Evolutionary conservation across 495 filamentous ascomycete genomes (phyloP).

Genomic region (Astrocystis sublimbata): DNA sequence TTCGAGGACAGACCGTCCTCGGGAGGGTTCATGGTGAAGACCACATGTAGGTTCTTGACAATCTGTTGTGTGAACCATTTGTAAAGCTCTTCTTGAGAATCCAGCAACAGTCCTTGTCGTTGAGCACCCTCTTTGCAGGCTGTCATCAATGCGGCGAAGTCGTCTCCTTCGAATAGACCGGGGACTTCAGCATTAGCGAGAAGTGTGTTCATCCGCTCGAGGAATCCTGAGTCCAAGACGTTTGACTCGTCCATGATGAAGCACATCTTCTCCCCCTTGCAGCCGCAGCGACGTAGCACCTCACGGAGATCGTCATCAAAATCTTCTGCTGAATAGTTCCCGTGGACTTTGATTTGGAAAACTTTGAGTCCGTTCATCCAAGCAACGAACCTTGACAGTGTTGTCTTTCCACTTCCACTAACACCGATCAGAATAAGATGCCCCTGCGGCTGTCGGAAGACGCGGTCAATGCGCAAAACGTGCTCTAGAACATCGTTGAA

Average conservation of each 20-base stretch:
- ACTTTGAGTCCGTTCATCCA: slow-evolving; percentile 99
- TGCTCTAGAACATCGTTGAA: slow-evolving; percentile 99
- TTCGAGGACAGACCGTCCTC: slow-evolving; percentile 93
- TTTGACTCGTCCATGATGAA: slow-evolving; percentile 99
- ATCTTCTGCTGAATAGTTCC: slow-evolving; percentile 96
- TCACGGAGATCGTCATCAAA: slow-evolving; percentile 97
- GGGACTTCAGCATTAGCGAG: slow-evolving; percentile 98
- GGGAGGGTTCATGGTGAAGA: slow-evolving; percentile 99
- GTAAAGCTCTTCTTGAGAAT: slow-evolving; percentile 97
- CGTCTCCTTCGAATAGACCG: slow-evolving; percentile 96
- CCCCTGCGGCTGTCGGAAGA: slow-evolving; percentile 97
- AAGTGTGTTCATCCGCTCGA: slow-evolving; percentile 98
- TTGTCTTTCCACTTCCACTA: slow-evolving; percentile 97
- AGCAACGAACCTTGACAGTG: slow-evolving; percentile 93
- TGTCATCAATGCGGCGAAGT: slow-evolving; percentile 94
- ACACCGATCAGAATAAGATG: slow-evolving; percentile 98
- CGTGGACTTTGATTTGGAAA: slow-evolving; percentile 99
- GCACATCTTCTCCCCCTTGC: slow-evolving; percentile 98
- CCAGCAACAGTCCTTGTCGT: slow-evolving; percentile 88
- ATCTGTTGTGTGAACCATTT: slow-evolving; percentile 99
- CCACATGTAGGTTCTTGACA: slow-evolving; percentile 96
- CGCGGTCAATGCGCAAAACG: slow-evolving; percentile 94
- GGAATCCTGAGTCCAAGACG: slow-evolving; percentile 95
- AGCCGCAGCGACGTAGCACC: slow-evolving; percentile 89
- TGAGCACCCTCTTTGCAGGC: slow-evolving; percentile 98